Evolutionary conservation across 2,329 filamentous ascomycete genomes (phyloP).

Genomic region (Phialocephala subalpina): DNA sequence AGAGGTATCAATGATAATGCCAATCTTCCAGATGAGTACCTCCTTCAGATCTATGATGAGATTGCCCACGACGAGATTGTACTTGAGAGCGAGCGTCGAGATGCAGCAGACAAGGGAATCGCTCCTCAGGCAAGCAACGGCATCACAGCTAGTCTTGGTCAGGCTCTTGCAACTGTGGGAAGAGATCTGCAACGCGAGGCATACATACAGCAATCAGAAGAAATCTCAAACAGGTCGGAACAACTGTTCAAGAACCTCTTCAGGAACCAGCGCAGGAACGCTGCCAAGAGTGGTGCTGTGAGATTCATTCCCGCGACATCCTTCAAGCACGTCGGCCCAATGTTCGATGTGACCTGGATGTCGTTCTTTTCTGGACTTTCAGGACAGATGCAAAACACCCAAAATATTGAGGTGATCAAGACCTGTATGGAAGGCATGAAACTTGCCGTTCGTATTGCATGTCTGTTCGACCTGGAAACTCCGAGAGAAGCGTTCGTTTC

Average conservation of each 20-base stretch:
- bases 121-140: slow-evolving; percentile 67
- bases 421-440: slow-evolving; percentile 96
- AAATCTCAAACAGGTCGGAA: slow-evolving; percentile 77
- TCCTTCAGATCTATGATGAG: slow-evolving; percentile 89
- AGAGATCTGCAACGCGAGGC: slow-evolving; percentile 92
- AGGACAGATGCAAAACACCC: slow-evolving; percentile 89
- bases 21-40: slow-evolving; percentile 91
- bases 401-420: slow-evolving; percentile 91
- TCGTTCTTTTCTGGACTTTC: slow-evolving; percentile 96
- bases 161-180: slow-evolving; percentile 90
- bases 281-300: slow-evolving; percentile 69
- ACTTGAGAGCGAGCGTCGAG: slow-evolving; percentile 88
- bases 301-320: slow-evolving; percentile 93
- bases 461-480: slow-evolving; percentile 92
- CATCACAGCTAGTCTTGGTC: slow-evolving; percentile 83
- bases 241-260: slow-evolving; percentile 95
- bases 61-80: slow-evolving; percentile 94
- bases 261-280: slow-evolving; percentile 84
- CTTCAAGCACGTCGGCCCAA: slow-evolving; percentile 92
- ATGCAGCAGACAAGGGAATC: slow-evolving; percentile 80
- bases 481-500: slow-evolving; percentile 94
- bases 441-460: slow-evolving; percentile 90
- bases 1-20: slow-evolving; percentile 96
- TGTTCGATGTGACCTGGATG: slow-evolving; percentile 99
- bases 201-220: slow-evolving; percentile 93